phyloP scores from a whole-genome alignment of 179 eudicot species.

The Silene coronaria region DNA sequence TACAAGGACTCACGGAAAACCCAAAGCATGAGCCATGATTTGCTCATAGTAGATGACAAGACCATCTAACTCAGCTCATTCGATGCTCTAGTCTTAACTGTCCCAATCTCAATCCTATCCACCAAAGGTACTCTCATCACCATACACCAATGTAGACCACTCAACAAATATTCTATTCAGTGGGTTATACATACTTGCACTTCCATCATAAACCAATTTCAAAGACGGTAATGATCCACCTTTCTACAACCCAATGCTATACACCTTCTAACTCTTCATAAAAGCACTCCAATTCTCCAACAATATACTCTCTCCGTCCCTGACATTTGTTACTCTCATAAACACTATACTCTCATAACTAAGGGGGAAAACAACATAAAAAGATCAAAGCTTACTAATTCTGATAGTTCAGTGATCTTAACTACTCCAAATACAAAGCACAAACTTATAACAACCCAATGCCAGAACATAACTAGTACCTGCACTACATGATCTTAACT shows the following conservation, averaged over 20 bases:
- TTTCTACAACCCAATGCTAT: background rate
- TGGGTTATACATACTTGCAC: background rate
- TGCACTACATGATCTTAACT: too few relatives aligned
- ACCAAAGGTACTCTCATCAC: background rate
- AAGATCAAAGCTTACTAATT: too few relatives aligned
- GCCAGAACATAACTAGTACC: too few relatives aligned
- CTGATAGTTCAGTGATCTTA: too few relatives aligned
- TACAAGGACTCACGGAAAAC: background rate
- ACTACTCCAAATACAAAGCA: too few relatives aligned
- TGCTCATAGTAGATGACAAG: background rate
- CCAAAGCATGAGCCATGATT: background rate
- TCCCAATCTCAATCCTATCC: background rate
- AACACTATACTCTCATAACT: too few relatives aligned
- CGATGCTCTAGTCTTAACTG: background rate
- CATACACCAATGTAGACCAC: background rate
- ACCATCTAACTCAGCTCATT: background rate
- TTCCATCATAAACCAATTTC: background rate
- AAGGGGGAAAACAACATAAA: too few relatives aligned
- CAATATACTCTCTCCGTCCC: too few relatives aligned
- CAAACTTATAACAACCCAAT: too few relatives aligned
- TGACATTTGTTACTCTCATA: too few relatives aligned
- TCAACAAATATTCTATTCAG: background rate
- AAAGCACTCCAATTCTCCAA: background rate
- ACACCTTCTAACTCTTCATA: too few relatives aligned
- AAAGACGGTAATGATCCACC: background rate